A percentile compares a stretch with the other conserved stretches of the same genome.
Conservation (phyloP, 2,329 filamentous ascomycete species). For the Rachicladosporium sp. region DNA sequence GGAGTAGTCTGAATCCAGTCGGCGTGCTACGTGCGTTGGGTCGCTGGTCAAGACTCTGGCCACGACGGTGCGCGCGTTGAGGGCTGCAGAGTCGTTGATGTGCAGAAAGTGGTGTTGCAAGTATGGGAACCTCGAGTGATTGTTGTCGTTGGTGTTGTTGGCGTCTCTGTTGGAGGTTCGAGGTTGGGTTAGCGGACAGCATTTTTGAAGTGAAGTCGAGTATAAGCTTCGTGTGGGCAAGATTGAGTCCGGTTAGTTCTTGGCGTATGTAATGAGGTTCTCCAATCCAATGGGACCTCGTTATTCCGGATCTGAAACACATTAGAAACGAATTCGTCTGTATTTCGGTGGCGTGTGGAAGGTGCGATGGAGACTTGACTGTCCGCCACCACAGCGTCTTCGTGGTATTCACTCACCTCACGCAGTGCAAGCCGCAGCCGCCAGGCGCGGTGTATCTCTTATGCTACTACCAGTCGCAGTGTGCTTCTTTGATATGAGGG, state of each 20-base stretch:
- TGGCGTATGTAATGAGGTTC: slow-evolving; percentile 22
- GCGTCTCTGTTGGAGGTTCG: slow-evolving; percentile 60
- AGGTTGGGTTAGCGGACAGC: slow-evolving; percentile 61
- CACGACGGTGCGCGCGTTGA: slow-evolving; percentile 56
- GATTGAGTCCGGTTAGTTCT: slow-evolving; percentile 51
- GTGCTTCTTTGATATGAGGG: slow-evolving; percentile 1
- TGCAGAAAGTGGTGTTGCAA: slow-evolving; percentile 50
- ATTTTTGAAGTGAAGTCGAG: slow-evolving; percentile 40
- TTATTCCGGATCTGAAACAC: slow-evolving; percentile 15
- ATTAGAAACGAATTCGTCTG: no score
- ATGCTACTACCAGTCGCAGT: slow-evolving; percentile 3
- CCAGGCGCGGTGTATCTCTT: slow-evolving; percentile 43
- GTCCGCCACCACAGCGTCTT: no score
- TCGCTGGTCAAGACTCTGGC: slow-evolving; percentile 68
- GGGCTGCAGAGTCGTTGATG: slow-evolving; percentile 39
- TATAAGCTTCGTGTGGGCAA: slow-evolving; percentile 31
- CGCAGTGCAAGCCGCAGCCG: slow-evolving; percentile 72
- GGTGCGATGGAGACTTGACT: no score
- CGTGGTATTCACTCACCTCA: slow-evolving; percentile 51
- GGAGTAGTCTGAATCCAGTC: slow-evolving; percentile 38
- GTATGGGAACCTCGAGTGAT: slow-evolving; percentile 67
- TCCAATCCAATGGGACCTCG: slow-evolving; percentile 20
- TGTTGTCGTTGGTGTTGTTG: slow-evolving; percentile 76
- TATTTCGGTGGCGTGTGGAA: no score
- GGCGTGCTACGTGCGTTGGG: slow-evolving; percentile 13